Percentiles rank a stretch among this genome's conserved stretches.
phyloP scores from a whole-genome alignment of 805 yeast species.

The Debaryomyces maramus region DNA sequence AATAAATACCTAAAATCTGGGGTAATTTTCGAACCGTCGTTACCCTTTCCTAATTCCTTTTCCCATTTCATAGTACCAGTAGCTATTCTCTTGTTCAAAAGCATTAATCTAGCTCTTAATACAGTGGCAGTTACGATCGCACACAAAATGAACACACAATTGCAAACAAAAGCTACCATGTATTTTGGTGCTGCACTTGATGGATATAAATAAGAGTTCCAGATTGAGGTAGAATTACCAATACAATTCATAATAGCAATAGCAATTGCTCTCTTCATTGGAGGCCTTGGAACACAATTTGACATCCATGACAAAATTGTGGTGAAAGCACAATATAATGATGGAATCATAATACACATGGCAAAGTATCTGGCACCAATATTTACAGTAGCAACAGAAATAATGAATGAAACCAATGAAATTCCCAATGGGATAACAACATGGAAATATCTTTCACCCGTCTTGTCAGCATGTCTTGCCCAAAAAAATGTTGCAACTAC shows the following conservation, averaged over 20 bases:
- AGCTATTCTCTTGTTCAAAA: slow-evolving; percentile 43
- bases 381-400: slow-evolving; percentile 50
- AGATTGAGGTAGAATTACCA: slow-evolving; percentile 56
- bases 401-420: slow-evolving; percentile 46
- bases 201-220: slow-evolving; percentile 56
- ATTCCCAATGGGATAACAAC: slow-evolving; percentile 42
- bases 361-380: slow-evolving; percentile 60
- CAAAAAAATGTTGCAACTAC: slow-evolving; percentile 51
- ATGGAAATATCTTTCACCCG: slow-evolving; percentile 56
- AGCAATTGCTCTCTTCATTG: slow-evolving; percentile 58
- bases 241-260: slow-evolving; percentile 57
- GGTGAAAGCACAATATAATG: slow-evolving; percentile 54
- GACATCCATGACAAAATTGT: slow-evolving; percentile 57
- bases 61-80: slow-evolving; percentile 52
- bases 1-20: slow-evolving; percentile 46
- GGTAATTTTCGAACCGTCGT: slow-evolving; percentile 41
- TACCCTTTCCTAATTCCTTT: slow-evolving; percentile 46
- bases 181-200: slow-evolving; percentile 46
- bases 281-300: slow-evolving; percentile 56
- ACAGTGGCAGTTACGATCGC: slow-evolving; percentile 41
- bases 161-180: slow-evolving; percentile 46
- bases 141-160: slow-evolving; percentile 46
- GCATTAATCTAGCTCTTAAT: slow-evolving; percentile 37
- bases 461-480: slow-evolving; percentile 56
- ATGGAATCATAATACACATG: slow-evolving; percentile 60